phyloP scores from a whole-genome alignment of 139 green algal species.

The Tetradesmus lagerheimii region DNA sequence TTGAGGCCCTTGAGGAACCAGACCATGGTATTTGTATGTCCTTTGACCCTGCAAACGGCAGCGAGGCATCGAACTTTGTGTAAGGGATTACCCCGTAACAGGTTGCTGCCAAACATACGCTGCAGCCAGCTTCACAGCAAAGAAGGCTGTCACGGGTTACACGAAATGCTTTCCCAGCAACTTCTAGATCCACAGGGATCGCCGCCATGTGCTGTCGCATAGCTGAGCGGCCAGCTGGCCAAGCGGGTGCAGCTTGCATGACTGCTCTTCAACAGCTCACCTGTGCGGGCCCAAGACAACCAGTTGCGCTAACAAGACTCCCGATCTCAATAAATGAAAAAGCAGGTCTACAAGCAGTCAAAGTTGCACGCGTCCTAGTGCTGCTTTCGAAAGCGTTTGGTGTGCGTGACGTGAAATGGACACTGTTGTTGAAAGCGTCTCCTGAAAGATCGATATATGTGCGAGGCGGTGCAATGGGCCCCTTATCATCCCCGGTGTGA shows the following conservation, averaged over 20 bases:
- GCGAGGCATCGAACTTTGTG: background rate
- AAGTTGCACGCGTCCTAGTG: background rate
- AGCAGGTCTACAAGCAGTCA: background rate
- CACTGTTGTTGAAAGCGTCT: background rate
- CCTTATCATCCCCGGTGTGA: background rate
- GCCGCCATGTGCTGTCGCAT: background rate
- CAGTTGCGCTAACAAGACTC: background rate
- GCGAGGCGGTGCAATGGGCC: background rate
- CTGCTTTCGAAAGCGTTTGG: too few species aligned
- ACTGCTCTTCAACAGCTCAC: background rate
- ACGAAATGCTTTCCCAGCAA: background rate
- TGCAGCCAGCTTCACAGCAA: background rate
- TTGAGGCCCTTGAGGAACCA: slow-evolving; percentile 8
- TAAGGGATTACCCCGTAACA: background rate
- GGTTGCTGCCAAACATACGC: background rate
- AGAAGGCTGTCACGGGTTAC: background rate
- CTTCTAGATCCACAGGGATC: background rate
- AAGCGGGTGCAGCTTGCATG: background rate
- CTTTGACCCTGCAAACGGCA: background rate
- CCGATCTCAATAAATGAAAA: background rate
- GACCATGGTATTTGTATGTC: background rate
- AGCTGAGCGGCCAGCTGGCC: background rate
- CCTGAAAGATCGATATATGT: too few species aligned
- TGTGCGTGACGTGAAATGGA: background rate
- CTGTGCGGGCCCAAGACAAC: background rate